phyloP scores from a whole-genome alignment of 2,329 filamentous ascomycete species.

The Rhexocercosporidium sp. region DNA sequence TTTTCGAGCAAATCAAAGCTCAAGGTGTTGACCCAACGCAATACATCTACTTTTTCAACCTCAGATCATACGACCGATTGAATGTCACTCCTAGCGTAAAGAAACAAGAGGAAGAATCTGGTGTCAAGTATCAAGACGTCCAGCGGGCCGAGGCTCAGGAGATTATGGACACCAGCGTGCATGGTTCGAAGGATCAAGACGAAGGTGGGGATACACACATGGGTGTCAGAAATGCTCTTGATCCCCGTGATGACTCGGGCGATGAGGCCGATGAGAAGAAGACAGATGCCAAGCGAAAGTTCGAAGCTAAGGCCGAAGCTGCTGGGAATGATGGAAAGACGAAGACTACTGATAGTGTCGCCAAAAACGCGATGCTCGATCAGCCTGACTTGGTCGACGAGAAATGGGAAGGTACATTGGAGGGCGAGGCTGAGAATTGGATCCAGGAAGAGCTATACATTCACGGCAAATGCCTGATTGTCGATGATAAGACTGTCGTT shows the following conservation, averaged over 20 bases:
- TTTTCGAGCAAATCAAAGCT: constrained; percentile 77
- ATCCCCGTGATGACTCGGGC: constrained; percentile 39
- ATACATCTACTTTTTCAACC: constrained; percentile 92
- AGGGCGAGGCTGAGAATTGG: constrained; percentile 84
- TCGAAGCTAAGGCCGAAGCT: constrained; percentile 53
- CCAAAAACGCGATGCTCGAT: constrained; percentile 82
- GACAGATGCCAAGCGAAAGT: constrained; percentile 55
- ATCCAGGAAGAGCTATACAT: constrained; percentile 97
- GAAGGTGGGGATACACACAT: constrained; percentile 53
- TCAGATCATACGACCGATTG: constrained; percentile 89
- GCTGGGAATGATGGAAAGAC: constrained; percentile 38
- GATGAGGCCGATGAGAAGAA: constrained; percentile 47
- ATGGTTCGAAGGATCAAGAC: constrained; percentile 57
- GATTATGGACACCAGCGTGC: constrained; percentile 78
- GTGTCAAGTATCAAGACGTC: constrained; percentile 83
- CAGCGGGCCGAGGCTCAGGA: constrained; percentile 89
- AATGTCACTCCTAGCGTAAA: constrained; percentile 79
- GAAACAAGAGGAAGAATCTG: constrained; percentile 79
- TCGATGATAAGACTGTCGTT: constrained; percentile 83
- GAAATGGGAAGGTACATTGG: constrained; percentile 73
- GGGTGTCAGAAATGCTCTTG: constrained; percentile 46
- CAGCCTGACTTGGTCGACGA: constrained; percentile 69
- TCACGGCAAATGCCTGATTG: constrained; percentile 88
- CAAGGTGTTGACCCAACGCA: constrained; percentile 78
- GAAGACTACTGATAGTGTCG: constrained; percentile 54